phyloP scores from a whole-genome alignment of 192 early-diverging fungal species.

The Umbelopsis sp. region DNA sequence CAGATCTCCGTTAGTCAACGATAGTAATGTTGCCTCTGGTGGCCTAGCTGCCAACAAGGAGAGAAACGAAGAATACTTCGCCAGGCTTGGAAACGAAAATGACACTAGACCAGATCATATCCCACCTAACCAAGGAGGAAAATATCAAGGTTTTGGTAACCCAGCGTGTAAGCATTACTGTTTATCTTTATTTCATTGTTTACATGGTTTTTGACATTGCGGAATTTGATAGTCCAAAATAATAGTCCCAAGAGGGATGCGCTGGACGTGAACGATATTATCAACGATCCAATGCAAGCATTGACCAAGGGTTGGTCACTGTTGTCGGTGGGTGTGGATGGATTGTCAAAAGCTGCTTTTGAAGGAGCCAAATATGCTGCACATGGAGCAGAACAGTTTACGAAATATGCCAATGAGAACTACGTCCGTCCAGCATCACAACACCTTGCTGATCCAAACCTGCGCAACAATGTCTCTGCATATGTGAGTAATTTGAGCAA shows the following conservation, averaged over 20 bases:
- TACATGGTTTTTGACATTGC: not conserved
- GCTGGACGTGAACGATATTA: slow-evolving; percentile 53
- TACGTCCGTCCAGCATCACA: slow-evolving; percentile 64
- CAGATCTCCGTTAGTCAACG: slow-evolving; percentile 3
- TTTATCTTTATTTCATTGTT: not conserved
- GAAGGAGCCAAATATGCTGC: slow-evolving; percentile 56
- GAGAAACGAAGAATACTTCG: slow-evolving; percentile 81
- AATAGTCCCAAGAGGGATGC: slow-evolving; percentile 22
- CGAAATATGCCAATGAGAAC: slow-evolving; percentile 58
- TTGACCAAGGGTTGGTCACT: slow-evolving; percentile 68
- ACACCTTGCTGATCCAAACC: slow-evolving; percentile 64
- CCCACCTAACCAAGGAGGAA: slow-evolving; percentile 74
- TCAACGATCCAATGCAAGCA: slow-evolving; percentile 64
- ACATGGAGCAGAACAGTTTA: slow-evolving; percentile 50
- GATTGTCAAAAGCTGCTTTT: slow-evolving; percentile 18
- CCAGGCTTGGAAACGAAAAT: slow-evolving; percentile 59
- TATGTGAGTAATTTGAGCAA: slow-evolving; percentile 60
- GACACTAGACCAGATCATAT: slow-evolving; percentile 53
- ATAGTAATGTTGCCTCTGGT: slow-evolving; percentile 2
- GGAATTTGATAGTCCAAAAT: not conserved
- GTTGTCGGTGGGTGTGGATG: slow-evolving; percentile 38
- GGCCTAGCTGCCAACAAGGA: slow-evolving; percentile 45
- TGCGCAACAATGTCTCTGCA: slow-evolving; percentile 57
- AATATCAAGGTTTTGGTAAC: slow-evolving; percentile 72
- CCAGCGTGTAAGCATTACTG: slow-evolving; percentile 29